phyloP scores from a whole-genome alignment of 768 basidiomycete species.

The Rhodotorula toruloides region DNA sequence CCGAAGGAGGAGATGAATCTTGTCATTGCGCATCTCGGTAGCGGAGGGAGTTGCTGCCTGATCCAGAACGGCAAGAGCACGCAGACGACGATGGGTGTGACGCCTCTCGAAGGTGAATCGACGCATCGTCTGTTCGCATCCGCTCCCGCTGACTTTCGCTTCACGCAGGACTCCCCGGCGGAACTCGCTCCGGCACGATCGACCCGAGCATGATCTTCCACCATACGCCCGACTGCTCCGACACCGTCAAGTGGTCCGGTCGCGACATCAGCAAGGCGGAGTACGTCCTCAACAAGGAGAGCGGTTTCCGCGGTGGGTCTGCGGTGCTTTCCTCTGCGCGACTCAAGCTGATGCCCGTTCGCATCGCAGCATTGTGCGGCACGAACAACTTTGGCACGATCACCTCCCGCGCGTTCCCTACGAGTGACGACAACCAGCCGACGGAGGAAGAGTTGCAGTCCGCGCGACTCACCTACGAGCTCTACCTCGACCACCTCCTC shows the following conservation, averaged over 20 bases:
- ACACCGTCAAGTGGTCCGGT: constrained; percentile 53
- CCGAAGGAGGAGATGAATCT: constrained; percentile 58
- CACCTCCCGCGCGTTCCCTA: constrained; percentile 35
- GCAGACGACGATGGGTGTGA: constrained; percentile 86
- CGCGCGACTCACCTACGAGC: constrained; percentile 63
- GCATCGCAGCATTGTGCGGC: constrained; percentile 39
- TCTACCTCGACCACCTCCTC: constrained; percentile 46
- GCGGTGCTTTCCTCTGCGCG: background rate
- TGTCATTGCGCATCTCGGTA: constrained; percentile 79
- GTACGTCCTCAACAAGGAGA: constrained; percentile 52
- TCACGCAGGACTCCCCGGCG: constrained; percentile 63
- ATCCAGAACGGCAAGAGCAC: constrained; percentile 67
- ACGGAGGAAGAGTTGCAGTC: constrained; percentile 46
- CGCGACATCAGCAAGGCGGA: constrained; percentile 48
- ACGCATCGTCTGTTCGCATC: background rate
- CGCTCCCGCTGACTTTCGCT: background rate
- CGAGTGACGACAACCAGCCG: constrained; percentile 44
- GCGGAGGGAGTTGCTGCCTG: constrained; percentile 79
- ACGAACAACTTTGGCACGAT: constrained; percentile 65
- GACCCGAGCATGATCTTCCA: constrained; percentile 88
- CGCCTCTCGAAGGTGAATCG: constrained; percentile 61
- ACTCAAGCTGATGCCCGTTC: background rate
- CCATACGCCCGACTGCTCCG: constrained; percentile 60
- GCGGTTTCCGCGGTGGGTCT: constrained; percentile 59
- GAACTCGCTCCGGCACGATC: constrained; percentile 73